Conservation (phyloP, 768 basidiomycete species). For the Harrya chromipes region DNA sequence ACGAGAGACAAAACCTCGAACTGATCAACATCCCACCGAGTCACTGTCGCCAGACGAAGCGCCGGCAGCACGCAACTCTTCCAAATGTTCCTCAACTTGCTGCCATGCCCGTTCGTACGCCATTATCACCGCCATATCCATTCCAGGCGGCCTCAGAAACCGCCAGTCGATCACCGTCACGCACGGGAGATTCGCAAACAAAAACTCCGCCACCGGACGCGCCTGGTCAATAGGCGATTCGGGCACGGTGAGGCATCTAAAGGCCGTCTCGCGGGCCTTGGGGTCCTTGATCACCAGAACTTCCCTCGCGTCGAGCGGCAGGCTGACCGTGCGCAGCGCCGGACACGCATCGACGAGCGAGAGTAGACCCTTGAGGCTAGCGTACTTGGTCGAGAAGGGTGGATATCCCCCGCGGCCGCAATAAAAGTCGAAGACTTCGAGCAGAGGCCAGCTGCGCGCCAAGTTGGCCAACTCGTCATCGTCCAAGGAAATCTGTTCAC, state of each 20-base stretch:
- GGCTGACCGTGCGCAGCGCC: background rate
- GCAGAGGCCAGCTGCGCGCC: conserved; percentile 7
- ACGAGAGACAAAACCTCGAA: background rate
- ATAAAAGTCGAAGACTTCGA: conserved; percentile 1
- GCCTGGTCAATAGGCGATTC: conserved; percentile 15
- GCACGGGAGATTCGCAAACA: conserved; percentile 3
- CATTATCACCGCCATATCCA: background rate
- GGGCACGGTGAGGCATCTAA: background rate
- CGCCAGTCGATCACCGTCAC: background rate
- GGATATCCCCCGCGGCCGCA: conserved; percentile 6
- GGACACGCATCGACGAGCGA: conserved; percentile 1
- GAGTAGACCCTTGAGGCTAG: conserved; percentile 10
- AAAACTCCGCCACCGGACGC: conserved; percentile 10
- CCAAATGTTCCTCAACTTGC: background rate
- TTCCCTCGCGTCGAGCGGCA: conserved; percentile 12
- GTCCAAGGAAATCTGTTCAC: conserved; percentile 11
- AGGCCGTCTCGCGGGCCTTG: background rate
- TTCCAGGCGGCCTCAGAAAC: background rate
- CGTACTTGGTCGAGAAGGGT: conserved; percentile 3
- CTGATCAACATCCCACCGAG: background rate
- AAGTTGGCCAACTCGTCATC: conserved; percentile 4
- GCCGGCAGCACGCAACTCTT: background rate
- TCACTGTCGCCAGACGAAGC: no score
- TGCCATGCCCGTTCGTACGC: conserved; percentile 5
- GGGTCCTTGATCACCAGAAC: conserved; percentile 2